Conservation (phyloP, 208 protist genomes). For the Wallacemonas sp. region DNA sequence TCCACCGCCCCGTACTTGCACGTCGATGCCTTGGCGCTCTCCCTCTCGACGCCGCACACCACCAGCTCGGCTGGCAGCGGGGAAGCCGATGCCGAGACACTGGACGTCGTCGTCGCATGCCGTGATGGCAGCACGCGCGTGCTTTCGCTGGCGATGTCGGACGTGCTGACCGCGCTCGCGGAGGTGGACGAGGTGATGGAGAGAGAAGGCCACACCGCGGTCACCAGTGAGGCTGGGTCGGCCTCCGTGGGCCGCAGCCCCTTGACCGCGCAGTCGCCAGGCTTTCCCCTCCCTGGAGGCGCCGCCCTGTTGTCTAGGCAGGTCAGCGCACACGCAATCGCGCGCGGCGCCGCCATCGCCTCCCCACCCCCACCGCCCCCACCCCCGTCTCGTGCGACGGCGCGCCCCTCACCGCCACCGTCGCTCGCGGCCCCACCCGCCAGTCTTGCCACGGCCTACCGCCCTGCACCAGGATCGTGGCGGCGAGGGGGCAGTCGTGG, state of each 20-base stretch:
- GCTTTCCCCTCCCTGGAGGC: background rate
- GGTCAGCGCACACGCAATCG: too few relatives aligned
- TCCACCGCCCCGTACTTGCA: background rate
- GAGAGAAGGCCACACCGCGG: background rate
- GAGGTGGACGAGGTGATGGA: conserved; percentile 11
- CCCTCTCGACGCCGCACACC: background rate
- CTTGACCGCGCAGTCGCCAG: background rate
- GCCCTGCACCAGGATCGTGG: too few relatives aligned
- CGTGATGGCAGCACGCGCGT: conserved; percentile 30
- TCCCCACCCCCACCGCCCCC: background rate
- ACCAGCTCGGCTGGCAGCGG: too few relatives aligned
- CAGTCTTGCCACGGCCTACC: too few relatives aligned
- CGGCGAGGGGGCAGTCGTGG: too few relatives aligned
- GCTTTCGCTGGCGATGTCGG: conserved; percentile 8
- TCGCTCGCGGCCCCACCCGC: background rate
- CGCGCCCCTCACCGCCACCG: background rate
- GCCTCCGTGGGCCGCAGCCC: background rate
- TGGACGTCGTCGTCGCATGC: conserved; percentile 25
- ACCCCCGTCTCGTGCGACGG: background rate
- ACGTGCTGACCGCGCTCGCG: background rate
- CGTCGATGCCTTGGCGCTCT: conserved; percentile 23
- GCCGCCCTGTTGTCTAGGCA: too few relatives aligned
- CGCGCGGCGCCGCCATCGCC: background rate
- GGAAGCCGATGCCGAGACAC: background rate
- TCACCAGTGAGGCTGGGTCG: background rate